Evolutionary conservation across 257 asterid genomes (phyloP).

Genomic region (Solanum tacnaense): DNA sequence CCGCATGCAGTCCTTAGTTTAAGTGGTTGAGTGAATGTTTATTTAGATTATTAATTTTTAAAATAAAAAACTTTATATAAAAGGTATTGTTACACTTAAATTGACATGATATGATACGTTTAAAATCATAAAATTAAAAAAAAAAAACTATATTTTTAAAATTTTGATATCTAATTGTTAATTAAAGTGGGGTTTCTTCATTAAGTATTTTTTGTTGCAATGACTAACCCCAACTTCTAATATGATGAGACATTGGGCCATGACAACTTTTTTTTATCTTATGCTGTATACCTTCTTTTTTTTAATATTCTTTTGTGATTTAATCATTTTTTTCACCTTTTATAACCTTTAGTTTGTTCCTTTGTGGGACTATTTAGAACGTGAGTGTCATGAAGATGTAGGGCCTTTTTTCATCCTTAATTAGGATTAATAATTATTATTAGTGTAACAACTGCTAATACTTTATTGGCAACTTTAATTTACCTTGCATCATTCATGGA

Average conservation of each 20-base stretch:
- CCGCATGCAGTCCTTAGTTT: neutral
- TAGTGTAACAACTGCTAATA: neutral
- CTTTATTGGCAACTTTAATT: neutral
- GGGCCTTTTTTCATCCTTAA: conserved; percentile 4
- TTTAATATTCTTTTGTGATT: conserved; percentile 4
- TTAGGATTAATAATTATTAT: neutral
- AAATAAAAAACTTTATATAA: no score
- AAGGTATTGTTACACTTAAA: neutral
- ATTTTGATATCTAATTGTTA: no score
- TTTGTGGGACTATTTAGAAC: conserved; percentile 24
- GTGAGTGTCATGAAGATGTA: conserved; percentile 42
- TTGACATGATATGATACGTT: neutral
- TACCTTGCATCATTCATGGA: neutral
- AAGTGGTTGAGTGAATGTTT: neutral
- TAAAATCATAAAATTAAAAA: neutral
- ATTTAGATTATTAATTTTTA: no score
- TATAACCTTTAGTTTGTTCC: conserved; percentile 23
- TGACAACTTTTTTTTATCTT: neutral
- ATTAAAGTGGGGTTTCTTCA: neutral
- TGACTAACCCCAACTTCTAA: conserved; percentile 1
- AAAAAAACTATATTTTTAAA: fast-evolving
- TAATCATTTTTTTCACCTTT: conserved; percentile 15
- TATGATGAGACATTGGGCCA: conserved; percentile 32
- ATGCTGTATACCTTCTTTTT: neutral
- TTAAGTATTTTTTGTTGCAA: neutral